Evolutionary conservation across 116 monocot genomes (phyloP).

Genomic region (Dioscorea cayenensis): DNA sequence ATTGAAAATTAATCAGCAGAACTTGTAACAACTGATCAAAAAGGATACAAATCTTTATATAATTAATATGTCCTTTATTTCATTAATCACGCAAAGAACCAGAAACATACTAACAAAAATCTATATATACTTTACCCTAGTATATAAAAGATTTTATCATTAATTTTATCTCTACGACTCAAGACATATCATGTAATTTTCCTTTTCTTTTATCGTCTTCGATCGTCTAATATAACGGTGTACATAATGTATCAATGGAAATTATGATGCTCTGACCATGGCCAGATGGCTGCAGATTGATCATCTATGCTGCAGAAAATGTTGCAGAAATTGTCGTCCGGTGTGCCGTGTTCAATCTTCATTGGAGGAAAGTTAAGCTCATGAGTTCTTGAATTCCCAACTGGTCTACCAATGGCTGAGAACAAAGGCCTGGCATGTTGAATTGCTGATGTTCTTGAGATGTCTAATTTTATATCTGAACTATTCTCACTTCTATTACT

Average conservation of each 20-base stretch:
- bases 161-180: no score
- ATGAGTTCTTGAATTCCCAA: slow-evolving; percentile 12
- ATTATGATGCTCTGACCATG: slow-evolving; percentile 32
- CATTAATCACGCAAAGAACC: no score
- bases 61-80: no score
- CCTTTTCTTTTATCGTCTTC: background rate
- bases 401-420: slow-evolving; percentile 27
- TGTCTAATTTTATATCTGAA: slow-evolving; percentile 68
- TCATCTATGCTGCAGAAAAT: slow-evolving; percentile 80
- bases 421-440: slow-evolving; percentile 41
- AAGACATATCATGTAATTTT: background rate
- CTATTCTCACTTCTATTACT: slow-evolving; percentile 97
- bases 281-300: slow-evolving; percentile 37
- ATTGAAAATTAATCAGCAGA: no score
- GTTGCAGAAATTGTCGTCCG: slow-evolving; percentile 63
- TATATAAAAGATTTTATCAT: no score
- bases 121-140: no score
- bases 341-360: slow-evolving; percentile 39
- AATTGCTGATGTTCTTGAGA: slow-evolving; percentile 43
- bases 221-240: no score
- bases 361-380: slow-evolving; percentile 31
- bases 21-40: no score
- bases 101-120: no score
- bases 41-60: no score
- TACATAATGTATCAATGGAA: slow-evolving; percentile 23